These are phyloP conservation scores for Kwoniella shandongensis DNA, from an alignment of 768 basidiomycete genomes.

Conservation along the genomic window DNA sequence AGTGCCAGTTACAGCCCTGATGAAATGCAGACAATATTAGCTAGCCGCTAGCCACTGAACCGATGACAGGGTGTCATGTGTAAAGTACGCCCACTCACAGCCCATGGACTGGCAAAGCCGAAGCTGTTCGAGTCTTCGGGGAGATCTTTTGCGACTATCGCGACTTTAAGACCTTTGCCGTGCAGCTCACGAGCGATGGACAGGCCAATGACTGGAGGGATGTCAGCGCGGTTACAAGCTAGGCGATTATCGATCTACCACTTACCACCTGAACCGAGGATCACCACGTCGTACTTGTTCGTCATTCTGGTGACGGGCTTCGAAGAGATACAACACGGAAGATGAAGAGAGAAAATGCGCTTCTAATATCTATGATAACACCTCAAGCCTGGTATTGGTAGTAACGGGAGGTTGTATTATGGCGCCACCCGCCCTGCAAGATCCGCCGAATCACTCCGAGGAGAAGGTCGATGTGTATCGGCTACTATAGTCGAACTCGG, in stretches of 20 bases:
- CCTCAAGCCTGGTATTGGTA: no score
- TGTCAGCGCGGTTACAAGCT: not conserved
- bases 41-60: no score
- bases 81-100: constrained; percentile 33
- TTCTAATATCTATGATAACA: no score
- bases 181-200: constrained; percentile 47
- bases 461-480: no score
- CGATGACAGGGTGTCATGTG: no score
- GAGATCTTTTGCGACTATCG: constrained; percentile 50
- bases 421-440: no score
- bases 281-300: constrained; percentile 38
- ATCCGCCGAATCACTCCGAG: no score
- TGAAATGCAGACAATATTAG: no score
- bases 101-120: constrained; percentile 54
- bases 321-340: no score
- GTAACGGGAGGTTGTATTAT: no score
- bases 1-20: constrained; percentile 52
- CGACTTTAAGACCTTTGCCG: constrained; percentile 38
- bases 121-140: constrained; percentile 46
- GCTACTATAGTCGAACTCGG: no score
- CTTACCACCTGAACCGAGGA: constrained; percentile 51
- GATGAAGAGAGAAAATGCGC: no score
- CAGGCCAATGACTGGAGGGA: constrained; percentile 51
- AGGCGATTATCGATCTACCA: not conserved
- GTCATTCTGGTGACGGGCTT: not conserved